A percentile compares a stretch with the other conserved stretches of the same genome.
These are phyloP conservation scores for Cadophora malorum DNA, from an alignment of 2,329 filamentous ascomycete genomes.

Conservation along the genomic window DNA sequence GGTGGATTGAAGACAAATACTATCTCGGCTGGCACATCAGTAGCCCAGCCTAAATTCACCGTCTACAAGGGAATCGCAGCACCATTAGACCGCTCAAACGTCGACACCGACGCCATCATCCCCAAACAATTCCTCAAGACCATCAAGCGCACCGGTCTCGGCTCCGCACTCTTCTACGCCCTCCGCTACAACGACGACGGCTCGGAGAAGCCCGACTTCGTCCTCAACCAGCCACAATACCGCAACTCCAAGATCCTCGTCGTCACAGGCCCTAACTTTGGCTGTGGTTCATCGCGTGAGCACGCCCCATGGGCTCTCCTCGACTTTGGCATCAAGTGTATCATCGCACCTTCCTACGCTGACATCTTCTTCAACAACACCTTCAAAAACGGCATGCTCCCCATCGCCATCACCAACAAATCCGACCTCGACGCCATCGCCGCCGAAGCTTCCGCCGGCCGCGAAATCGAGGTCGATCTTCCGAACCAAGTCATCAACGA, in stretches of 20 bases:
- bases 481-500: slow-evolving; percentile 83
- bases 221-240: slow-evolving; percentile 91
- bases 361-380: slow-evolving; percentile 99
- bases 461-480: slow-evolving; percentile 89
- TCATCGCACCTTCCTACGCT: slow-evolving; percentile 89
- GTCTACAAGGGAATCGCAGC: slow-evolving; percentile 86
- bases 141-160: slow-evolving; percentile 96
- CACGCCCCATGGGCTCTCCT: slow-evolving; percentile 97
- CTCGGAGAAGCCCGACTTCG: slow-evolving; percentile 77
- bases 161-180: slow-evolving; percentile 83
- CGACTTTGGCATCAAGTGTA: slow-evolving; percentile 93
- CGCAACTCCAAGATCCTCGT: slow-evolving; percentile 86
- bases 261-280: slow-evolving; percentile 91
- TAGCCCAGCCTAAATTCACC: slow-evolving; percentile 83
- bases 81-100: slow-evolving; percentile 84
- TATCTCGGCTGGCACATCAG: slow-evolving; percentile 54
- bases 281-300: slow-evolving; percentile 90
- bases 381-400: slow-evolving; percentile 99
- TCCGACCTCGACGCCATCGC: slow-evolving; percentile 72
- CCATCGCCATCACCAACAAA: slow-evolving; percentile 75
- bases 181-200: slow-evolving; percentile 80
- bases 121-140: slow-evolving; percentile 99
- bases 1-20: slow-evolving; percentile 69
- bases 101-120: slow-evolving; percentile 99
- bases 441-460: slow-evolving; percentile 77